Evolutionary conservation across 805 yeast species (phyloP), one percentile per base, ranked within the genome.

Genomic region (Lachancea dasiensis): DNA sequence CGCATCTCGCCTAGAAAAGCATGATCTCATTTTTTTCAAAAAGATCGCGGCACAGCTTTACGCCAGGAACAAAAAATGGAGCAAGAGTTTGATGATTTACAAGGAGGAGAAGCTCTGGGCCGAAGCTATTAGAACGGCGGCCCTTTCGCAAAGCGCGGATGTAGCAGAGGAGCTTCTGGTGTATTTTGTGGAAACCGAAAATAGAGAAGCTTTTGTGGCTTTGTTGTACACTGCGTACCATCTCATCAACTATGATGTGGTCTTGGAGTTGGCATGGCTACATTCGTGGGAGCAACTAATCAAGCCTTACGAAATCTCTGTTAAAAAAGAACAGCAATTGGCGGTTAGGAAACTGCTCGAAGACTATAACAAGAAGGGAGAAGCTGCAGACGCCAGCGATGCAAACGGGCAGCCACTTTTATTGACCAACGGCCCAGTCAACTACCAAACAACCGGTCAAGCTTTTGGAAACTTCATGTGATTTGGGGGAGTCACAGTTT

Each of bases 161-260:
- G 81, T 90, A 56, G 89, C 95, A 24, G 90, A 86, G 61, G 97
- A 92, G 43, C 69, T 86, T 47, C 68, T 92, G 60, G 74, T 81
- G 38, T 92, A 90, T 68, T 92, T 92, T 62, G 97, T 92, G 43
- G 97, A 90, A 53, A 86, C 95, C 27, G 97, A 95, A 50, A 92
- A 92, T 68, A 86, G 81, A 64, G 98, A 92, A 69, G 85, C 95
- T 54, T 84, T 86, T 58, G 82, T 87, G 53, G 97, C 95, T 5
- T 75, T 89, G 44, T 72, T 92, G 56, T 92, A 81, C 67, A 69
- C 86, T 5, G 85, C 94, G 54, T 92, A 92, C 62, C 84, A 81
- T 36, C 68, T 81, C 55, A 70, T 92, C 48, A 76, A 77, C 37
- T 78, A 77, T 48, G 98, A 92, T 56, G 79, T 80, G 54, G 95